Evolutionary conservation across 2,329 filamentous ascomycete genomes (phyloP), one percentile per base, ranked within the genome.

Genomic region (Aquanectria penicillioides): DNA sequence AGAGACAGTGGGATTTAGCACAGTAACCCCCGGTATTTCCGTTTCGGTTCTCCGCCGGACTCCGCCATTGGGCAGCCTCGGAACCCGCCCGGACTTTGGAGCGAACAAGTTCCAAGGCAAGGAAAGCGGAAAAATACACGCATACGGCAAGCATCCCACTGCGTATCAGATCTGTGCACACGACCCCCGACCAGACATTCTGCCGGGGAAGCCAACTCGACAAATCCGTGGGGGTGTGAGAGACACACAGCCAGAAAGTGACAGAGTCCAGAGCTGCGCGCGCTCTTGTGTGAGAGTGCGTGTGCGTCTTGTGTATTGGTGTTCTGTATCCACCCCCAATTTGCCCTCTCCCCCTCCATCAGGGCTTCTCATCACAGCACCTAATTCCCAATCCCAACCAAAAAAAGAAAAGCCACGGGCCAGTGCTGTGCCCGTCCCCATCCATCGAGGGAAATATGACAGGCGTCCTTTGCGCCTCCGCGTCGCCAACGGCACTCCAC

Each of bases 401-500:
- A 52, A 49, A 55, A 40, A 38, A 23, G 26, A 41, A 49, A 22
- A 29, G 31, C 54, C 54, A 31, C 25, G 44, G 33, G 41, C 20
- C 43, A 55, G 26, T 37, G 40, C 53, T 29, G 56, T 44, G 46
- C 25, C 40, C 63, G 6, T 20, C 37, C 37, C 26, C 36, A 28
- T 43, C 40, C 57, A 44, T 40, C 22, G 41, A 57, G 57, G 59
- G 59, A 68, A 67, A 63, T 33, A 70, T 70, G 68, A 66, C 68
- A 70, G 67, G 64, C 60, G 50, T 67, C 25, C 59, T 66, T 41
- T 41, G 36, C 58, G 53, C 80, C 61, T 72, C 73, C 38, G 37
- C 49, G 38, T 82, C 81, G 64, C 80, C 82, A 57, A 77, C 77
- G 54, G 76, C 80, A 64, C 77, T 85, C 75, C 82, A 85, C 78